Percentiles rank a stretch among this genome's conserved stretches.
phyloP scores from a whole-genome alignment of 345 rosid species.

The Populus alba region DNA sequence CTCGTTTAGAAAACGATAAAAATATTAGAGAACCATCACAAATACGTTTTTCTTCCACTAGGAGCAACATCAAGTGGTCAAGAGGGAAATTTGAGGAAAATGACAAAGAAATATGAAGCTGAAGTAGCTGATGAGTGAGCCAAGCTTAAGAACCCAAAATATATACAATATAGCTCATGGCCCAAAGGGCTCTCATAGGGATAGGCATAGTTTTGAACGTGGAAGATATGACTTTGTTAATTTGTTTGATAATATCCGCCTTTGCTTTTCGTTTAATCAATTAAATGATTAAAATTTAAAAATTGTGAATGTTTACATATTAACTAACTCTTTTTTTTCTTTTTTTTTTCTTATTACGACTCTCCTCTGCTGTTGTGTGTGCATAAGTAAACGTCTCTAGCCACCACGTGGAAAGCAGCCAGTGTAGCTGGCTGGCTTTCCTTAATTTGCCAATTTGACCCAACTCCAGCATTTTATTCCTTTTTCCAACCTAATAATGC shows the following conservation, averaged over 20 bases:
- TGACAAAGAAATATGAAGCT: neutral
- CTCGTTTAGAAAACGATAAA: neutral
- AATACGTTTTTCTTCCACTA: neutral
- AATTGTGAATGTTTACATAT: too few relatives aligned
- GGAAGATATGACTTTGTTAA: neutral
- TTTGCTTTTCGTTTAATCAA: slow-evolving; percentile 26
- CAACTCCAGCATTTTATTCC: too few relatives aligned
- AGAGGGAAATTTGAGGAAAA: neutral
- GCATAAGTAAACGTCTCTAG: neutral
- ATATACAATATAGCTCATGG: neutral
- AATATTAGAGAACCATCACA: neutral
- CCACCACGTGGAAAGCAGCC: neutral
- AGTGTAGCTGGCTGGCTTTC: neutral
- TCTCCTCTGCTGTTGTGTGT: neutral
- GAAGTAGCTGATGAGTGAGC: neutral
- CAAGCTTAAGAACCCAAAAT: neutral
- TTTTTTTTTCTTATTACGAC: too few relatives aligned
- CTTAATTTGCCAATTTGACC: neutral
- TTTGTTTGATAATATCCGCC: neutral
- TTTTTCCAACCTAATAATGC: too few relatives aligned
- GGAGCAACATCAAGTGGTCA: neutral
- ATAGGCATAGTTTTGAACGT: neutral
- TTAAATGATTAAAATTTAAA: neutral
- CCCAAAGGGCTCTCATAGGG: neutral
- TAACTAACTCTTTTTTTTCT: too few relatives aligned